Base-by-base conservation (phyloP, 2,329 filamentous ascomycete species). In the Neofusicoccum sp. region DNA sequence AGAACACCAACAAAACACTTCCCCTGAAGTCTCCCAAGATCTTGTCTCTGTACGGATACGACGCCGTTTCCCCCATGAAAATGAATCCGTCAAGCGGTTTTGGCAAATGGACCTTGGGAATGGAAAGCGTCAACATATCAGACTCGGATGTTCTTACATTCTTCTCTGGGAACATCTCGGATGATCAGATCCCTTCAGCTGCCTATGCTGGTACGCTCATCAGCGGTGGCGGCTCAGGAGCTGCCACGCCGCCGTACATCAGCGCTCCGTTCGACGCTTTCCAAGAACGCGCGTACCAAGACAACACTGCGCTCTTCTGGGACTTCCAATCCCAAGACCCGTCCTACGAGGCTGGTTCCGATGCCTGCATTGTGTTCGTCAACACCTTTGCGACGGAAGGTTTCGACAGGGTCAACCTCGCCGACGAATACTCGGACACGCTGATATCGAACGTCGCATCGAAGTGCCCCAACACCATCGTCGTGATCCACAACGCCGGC, bases 161-260 rank as follows among this genome's bases (percentile, higher is more conserved):
- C 36, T 54, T 54, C 49, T 41, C 49, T 1, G 49, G 36, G 0
- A 28, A 8, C 34, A 34, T 54, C 14, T 16, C 49, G 3, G 49
- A 54, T 26, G 12, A 5, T 3, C 34, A 41, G 34, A 16, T 54
- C 49, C 49, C 49, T 1, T 36, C 40, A 41, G 49, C 49, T 5
- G 49, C 49, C 12, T 54, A 54, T 36, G 36, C 7, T 36, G 49
- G 49, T 26, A 96, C 91, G 0, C 79, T 97, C 2, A 91, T 84
- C 3, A 89, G 88, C 20, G 93, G 93, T 12, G 97, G 93, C 93
- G 93, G 93, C 14, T 95, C 90, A 3, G 93, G 93, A 1, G 86
- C 91, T 0, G 91, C 91, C 4, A 86, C 96, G 45, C 93, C 93
- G 63, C 89, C 90, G 1, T 96, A 96, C 69, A 80, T 97, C 0